Conservation (phyloP, 805 yeast species). For the Nakazawaea populi region DNA sequence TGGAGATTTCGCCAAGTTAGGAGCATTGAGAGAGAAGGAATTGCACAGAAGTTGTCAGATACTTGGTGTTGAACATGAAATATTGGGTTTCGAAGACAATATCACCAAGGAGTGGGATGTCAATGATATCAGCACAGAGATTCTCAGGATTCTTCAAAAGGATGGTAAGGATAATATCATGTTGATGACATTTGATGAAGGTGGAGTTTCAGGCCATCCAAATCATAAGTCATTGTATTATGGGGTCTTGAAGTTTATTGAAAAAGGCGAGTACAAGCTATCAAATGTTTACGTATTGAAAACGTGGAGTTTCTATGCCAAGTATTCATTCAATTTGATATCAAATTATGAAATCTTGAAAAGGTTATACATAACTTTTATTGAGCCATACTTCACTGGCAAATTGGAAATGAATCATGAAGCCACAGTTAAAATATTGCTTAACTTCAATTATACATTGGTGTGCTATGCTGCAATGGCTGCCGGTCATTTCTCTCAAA, state of each 20-base stretch:
- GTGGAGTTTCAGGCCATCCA: constrained; percentile 83
- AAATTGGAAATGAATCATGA: constrained; percentile 11
- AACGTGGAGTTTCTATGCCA: constrained; percentile 29
- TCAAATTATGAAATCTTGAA: constrained; percentile 29
- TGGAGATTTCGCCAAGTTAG: constrained; percentile 77
- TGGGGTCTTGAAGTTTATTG: constrained; percentile 37
- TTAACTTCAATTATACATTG: constrained; percentile 33
- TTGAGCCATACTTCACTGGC: not conserved
- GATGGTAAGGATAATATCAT: constrained; percentile 24
- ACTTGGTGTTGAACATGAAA: constrained; percentile 39
- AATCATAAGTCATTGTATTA: constrained; percentile 67
- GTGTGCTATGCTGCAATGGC: constrained; percentile 65
- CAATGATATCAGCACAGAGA: constrained; percentile 19
- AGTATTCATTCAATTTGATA: constrained; percentile 43
- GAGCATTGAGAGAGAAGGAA: constrained; percentile 57
- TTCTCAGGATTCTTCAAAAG: constrained; percentile 2
- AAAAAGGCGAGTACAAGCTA: constrained; percentile 10
- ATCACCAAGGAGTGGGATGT: constrained; percentile 63
- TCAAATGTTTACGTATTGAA: constrained; percentile 20
- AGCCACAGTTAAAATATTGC: constrained; percentile 30
- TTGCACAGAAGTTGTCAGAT: constrained; percentile 46
- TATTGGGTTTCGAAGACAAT: constrained; percentile 57
- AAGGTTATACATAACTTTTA: constrained; percentile 10
- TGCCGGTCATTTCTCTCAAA: constrained; percentile 78
- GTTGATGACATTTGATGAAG: constrained; percentile 72